phyloP scores from a whole-genome alignment of 495 filamentous ascomycete genomes.

The Penicillium coprophilum region DNA sequence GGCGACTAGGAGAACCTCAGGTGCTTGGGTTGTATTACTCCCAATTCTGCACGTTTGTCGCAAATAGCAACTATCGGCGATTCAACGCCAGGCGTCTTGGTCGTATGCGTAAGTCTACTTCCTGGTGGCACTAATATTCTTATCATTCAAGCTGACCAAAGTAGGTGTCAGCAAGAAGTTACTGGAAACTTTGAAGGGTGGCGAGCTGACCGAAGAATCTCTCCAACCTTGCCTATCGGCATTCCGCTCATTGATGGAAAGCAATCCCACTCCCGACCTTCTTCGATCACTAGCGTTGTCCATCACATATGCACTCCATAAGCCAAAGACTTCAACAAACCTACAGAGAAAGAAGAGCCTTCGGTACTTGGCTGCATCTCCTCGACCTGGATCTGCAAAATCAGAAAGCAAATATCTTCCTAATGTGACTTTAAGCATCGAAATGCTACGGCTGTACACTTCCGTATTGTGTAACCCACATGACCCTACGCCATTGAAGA shows the following conservation, averaged over 20 bases:
- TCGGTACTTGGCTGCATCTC: slow-evolving; percentile 33
- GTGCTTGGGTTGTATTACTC: slow-evolving; percentile 88
- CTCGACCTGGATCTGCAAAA: slow-evolving; percentile 27
- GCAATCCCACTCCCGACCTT: slow-evolving; percentile 75
- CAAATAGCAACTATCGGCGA: slow-evolving; percentile 81
- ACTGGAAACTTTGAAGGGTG: slow-evolving; percentile 83
- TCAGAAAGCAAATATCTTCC: slow-evolving; percentile 34
- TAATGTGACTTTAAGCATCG: slow-evolving; percentile 61
- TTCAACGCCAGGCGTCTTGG: slow-evolving; percentile 85
- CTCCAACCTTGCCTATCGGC: slow-evolving; percentile 73
- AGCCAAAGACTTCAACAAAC: slow-evolving; percentile 43
- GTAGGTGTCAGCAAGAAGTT: slow-evolving; percentile 86
- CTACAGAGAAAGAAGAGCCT: slow-evolving; percentile 56
- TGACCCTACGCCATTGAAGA: slow-evolving; percentile 65
- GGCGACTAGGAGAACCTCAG: slow-evolving; percentile 70
- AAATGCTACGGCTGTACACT: slow-evolving; percentile 79
- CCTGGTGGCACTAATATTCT: not conserved
- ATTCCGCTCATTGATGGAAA: slow-evolving; percentile 73
- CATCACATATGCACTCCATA: slow-evolving; percentile 88
- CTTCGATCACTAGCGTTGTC: slow-evolving; percentile 87
- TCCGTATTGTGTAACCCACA: slow-evolving; percentile 73
- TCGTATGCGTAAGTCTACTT: slow-evolving; percentile 75
- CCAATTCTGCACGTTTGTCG: slow-evolving; percentile 82
- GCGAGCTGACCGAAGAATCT: slow-evolving; percentile 67
- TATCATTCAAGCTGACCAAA: slow-evolving; percentile 23